Conservation (phyloP, 225 moss, liverwort and hornwort genomes). For the Physcomitrellopsis africana region DNA sequence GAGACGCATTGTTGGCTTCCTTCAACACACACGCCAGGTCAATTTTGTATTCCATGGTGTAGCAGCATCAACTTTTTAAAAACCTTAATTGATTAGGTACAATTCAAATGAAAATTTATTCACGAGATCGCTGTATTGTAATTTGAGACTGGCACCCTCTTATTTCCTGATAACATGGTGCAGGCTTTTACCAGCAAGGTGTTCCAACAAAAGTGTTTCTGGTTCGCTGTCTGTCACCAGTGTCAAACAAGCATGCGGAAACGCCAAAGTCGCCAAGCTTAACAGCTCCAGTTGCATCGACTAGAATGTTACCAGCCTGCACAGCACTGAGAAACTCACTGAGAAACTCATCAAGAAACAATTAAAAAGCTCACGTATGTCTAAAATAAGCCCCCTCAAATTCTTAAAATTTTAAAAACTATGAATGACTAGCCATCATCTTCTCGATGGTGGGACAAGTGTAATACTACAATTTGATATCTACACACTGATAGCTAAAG, state of each 20-base stretch:
- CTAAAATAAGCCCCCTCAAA: not conserved
- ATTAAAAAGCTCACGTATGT: constrained; percentile 13
- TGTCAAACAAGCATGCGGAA: constrained; percentile 97
- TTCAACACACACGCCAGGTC: constrained; percentile 13
- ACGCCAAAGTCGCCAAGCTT: constrained; percentile 99
- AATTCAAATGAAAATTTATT: not conserved
- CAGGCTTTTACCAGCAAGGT: constrained; percentile 77
- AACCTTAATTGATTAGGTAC: constrained; percentile 2
- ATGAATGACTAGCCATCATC: constrained; percentile 5
- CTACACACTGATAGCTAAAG: not conserved
- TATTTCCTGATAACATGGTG: constrained; percentile 23
- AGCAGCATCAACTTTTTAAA: not conserved
- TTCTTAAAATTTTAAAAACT: constrained; percentile 2
- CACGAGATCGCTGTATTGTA: not conserved
- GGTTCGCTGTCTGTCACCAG: constrained; percentile 92
- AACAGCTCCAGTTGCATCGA: constrained; percentile 76
- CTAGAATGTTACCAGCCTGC: constrained; percentile 94
- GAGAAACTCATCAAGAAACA: constrained; percentile 11
- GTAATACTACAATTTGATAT: not conserved
- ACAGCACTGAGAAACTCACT: constrained; percentile 20
- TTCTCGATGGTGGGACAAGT: constrained; percentile 13
- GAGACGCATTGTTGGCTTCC: not conserved
- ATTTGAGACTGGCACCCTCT: constrained; percentile 11
- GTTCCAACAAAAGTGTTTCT: constrained; percentile 97
- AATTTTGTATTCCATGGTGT: not conserved